These are phyloP conservation scores for Phytophthora aleatoria DNA, from an alignment of 352 stramenopile genomes.

Conservation along the genomic window DNA sequence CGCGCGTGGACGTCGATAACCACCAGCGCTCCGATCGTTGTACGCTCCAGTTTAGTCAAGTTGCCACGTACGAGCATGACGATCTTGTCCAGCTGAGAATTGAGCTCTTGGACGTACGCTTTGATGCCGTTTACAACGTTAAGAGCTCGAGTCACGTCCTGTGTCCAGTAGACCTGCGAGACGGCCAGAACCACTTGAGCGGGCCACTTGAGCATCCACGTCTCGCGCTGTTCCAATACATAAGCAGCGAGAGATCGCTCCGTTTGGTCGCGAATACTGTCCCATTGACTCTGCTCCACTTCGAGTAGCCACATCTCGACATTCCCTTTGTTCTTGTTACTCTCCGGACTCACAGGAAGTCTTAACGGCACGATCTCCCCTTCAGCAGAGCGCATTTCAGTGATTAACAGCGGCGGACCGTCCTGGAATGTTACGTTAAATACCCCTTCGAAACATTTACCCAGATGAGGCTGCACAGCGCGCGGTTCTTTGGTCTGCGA, in stretches of 20 bases:
- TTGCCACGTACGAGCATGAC: slow-evolving; percentile 92
- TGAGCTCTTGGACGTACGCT: slow-evolving; percentile 83
- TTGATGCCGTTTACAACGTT: slow-evolving; percentile 66
- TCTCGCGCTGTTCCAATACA: slow-evolving; percentile 65
- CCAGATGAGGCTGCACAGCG: slow-evolving; percentile 91
- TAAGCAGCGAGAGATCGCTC: slow-evolving; percentile 89
- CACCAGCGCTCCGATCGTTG: slow-evolving; percentile 92
- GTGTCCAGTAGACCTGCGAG: slow-evolving; percentile 95
- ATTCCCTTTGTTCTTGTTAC: slow-evolving; percentile 93
- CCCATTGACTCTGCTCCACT: slow-evolving; percentile 91
- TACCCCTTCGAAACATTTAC: slow-evolving; percentile 92
- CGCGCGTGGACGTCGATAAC: slow-evolving; percentile 93
- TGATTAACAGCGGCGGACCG: slow-evolving; percentile 83
- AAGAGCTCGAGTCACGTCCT: slow-evolving; percentile 90
- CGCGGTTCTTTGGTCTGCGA: slow-evolving; percentile 94
- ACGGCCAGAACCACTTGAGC: slow-evolving; percentile 93
- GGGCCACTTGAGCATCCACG: slow-evolving; percentile 94
- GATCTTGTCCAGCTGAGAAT: slow-evolving; percentile 88
- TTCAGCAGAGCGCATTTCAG: slow-evolving; percentile 93
- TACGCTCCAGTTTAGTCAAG: slow-evolving; percentile 91
- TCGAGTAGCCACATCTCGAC: slow-evolving; percentile 95
- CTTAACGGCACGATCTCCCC: slow-evolving; percentile 90
- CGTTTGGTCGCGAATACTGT: slow-evolving; percentile 92
- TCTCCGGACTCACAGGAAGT: slow-evolving; percentile 90
- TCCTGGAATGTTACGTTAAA: slow-evolving; percentile 93